Evolutionary conservation across 257 asterid genomes (phyloP), one percentile per base, ranked within the genome.

Genomic region (Petunia secreta): DNA sequence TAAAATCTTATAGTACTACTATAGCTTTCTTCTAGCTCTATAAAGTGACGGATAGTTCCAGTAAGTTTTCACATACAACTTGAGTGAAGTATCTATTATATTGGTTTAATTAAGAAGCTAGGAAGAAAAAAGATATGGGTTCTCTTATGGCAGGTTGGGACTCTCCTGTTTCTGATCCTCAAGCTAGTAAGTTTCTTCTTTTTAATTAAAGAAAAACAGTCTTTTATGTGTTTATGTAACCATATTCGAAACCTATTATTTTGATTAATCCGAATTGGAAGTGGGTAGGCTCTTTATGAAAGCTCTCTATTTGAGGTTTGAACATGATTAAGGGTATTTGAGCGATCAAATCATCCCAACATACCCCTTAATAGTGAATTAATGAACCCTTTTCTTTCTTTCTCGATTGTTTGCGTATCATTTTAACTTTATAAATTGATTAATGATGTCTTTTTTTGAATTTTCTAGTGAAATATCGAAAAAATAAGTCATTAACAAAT

Each of bases 101-200:
- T 34, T 0, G 9, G 14, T 50, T 50, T 34, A 52, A 50, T 48
- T 71, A 34, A 34, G 6, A 71, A 46, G 41, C 25, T 9, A 25
- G 34, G 36, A 48, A 71, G 44, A 25, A 71, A 25, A 0, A 11
- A 66, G 8, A 46, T 1, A 94, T 94, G 98, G 98, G 98, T 84
- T 95, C 98, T 87, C 97, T 95, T 40, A 91, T 93, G 98, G 90
- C 93, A 14, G 98, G 98, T 81, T 95, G 98, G 98, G 96, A 82
- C 63, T 91, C 97, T 55, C 90, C 63, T 13, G 83, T 41, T 53
- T 11, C 81, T 39, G 91, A 92, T 79, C 91, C 95, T 41, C 86
- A 90, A 63, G 11, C 53, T 75, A 97, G 98, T 94, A 79, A 75
- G 91, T 84, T 0, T 6, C 8, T 9, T 5, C 40, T 62, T 3